A percentile compares a stretch with the other conserved stretches of the same genome.
phyloP scores from a whole-genome alignment of 2,329 filamentous ascomycete genomes.

The Colletotrichum sp. region DNA sequence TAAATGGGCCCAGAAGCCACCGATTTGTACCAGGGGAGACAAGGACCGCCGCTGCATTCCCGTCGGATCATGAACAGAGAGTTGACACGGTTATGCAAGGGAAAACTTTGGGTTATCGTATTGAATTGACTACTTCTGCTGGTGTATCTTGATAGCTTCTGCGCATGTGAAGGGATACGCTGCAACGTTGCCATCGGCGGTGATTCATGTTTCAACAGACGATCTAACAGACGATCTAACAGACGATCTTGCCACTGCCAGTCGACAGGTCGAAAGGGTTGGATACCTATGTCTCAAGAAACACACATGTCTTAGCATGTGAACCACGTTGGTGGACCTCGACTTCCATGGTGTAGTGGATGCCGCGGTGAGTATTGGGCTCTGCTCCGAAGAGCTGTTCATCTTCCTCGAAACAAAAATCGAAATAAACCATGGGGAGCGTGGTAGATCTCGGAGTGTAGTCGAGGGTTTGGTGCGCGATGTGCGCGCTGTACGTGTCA shows the following conservation, averaged over 20 bases:
- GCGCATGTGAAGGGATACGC: background rate
- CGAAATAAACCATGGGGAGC: slow-evolving; percentile 2
- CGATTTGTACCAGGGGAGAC: slow-evolving; percentile 1
- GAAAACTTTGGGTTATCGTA: background rate
- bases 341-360: background rate
- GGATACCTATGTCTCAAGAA: background rate
- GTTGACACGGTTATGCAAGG: background rate
- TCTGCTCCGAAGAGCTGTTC: background rate
- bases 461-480: background rate
- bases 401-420: slow-evolving; percentile 16
- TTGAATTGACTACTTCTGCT: background rate
- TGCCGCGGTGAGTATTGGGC: slow-evolving; percentile 12
- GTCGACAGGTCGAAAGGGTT: background rate
- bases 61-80: background rate
- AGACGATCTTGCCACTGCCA: background rate
- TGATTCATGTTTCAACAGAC: background rate
- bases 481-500: background rate
- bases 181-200: background rate
- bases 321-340: slow-evolving; percentile 4
- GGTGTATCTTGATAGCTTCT: background rate
- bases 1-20: slow-evolving; percentile 8
- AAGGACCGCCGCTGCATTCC: slow-evolving; percentile 5
- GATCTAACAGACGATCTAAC: no score
- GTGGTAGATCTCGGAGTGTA: slow-evolving; percentile 8
- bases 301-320: background rate